Conservation (phyloP, 2,329 filamentous ascomycete genomes). For the Paecilomyces formosus region DNA sequence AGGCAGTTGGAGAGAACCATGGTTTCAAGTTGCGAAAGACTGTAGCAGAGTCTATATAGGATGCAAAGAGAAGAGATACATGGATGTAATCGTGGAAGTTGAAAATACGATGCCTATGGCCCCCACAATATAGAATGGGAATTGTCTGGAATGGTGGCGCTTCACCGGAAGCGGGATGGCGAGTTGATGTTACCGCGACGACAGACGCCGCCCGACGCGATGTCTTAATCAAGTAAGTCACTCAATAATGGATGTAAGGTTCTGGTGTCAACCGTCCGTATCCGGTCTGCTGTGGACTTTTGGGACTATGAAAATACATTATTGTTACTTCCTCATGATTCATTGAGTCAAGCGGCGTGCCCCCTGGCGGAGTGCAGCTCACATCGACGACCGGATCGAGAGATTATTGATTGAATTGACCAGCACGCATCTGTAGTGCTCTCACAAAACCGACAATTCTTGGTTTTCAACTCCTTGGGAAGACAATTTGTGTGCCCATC, state of each 20-base stretch:
- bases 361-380: not conserved
- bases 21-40: not conserved
- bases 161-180: constrained; percentile 4
- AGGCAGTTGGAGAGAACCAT: not conserved
- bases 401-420: not conserved
- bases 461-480: not conserved
- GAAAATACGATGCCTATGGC: not conserved
- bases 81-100: not conserved
- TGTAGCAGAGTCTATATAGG: not conserved
- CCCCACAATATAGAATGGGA: not conserved
- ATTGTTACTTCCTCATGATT: not conserved
- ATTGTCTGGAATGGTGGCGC: not conserved
- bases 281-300: not conserved
- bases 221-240: not conserved
- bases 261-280: not conserved
- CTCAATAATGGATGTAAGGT: no score
- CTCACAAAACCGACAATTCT: not conserved
- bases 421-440: not conserved
- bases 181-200: constrained; percentile 1
- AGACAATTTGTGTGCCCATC: not conserved
- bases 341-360: not conserved
- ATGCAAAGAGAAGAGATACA: not conserved
- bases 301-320: not conserved
- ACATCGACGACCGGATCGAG: not conserved
- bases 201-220: not conserved